Evolutionary conservation across 306 rosid genomes (phyloP), one percentile per base, ranked within the genome.

Genomic region (Gastrolobium villosum): DNA sequence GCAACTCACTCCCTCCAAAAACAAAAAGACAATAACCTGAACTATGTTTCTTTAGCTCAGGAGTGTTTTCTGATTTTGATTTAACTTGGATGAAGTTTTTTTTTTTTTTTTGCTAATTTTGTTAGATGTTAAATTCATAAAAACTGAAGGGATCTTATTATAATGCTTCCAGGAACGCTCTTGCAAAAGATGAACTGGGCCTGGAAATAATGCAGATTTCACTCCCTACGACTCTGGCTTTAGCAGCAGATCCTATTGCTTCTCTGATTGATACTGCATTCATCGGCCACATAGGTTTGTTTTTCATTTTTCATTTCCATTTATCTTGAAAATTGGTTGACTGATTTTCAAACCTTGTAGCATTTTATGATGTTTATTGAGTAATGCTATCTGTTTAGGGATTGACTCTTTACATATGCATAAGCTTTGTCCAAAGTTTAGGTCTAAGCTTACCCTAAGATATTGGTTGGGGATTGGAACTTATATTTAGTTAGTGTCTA

Each of bases 241-340:
- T 84, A 48, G 83, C 85, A n/a, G 88, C 88, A 65, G 88, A 84
- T 72, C 88, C 88, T 49, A 15, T 84, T 84, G 88, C 88, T 72
- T 84, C 88, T 26, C 64, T 84, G 11, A 77, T 84, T 5, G 88
- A 84, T 56, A 84, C 85, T 43, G 88, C 88, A 65, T 84, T 80
- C 68, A 84, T 84, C 41, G 88, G 88, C 43, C 85, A 77, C 74
- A 65, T 84, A 71, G 85, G 88, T 84, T 54, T 75, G 74, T 52
- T 74, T 75, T 34, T 1, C 49, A 55, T 26, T 34, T 64, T 63
- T 44, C 15, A 48, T 59, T 69, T 7, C 14, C 14, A 26, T 37
- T 60, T 40, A 37, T 62, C 44, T 13, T 13, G 53, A 43, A 75
- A 68, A 20, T 50, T 59, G 28, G 30, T 39, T 68, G 11, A 68